Base-by-base conservation (phyloP, 331 rosid species). In the Malus hybrid region DNA sequence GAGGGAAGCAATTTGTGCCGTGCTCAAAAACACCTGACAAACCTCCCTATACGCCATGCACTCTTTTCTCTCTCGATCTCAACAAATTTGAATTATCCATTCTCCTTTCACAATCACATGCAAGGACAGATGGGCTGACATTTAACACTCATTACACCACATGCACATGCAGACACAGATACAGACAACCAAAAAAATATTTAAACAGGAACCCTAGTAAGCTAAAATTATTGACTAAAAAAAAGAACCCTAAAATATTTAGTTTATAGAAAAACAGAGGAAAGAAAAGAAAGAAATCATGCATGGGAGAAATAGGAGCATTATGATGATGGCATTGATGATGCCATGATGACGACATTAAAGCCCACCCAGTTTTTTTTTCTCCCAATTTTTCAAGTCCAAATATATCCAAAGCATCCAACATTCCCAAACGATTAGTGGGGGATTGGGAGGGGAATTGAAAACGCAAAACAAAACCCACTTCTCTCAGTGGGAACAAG, bases 121-220 rank as follows among this genome's bases (percentile, higher is more conserved):
- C 97, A 91, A 85, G 92, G 80, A 66, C 94, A 89, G 97, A 91
- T 82, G 87, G 82, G 50, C 94, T 89, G 94, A 91, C 97, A 91
- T 72, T 10, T 19, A 44, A 79, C 97, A 87, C 94, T 91, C 92
- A 91, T 91, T 85, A 85, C 80, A 71, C 83, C 94, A 87, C 97
- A 91, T 91, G 92, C 92, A 81, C 93, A 88, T 91, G 97, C 97
- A 89, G 81, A 77, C 86, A 76, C 69, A 44, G 50, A 44, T 11
- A 44, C 46, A 42, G 13, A 42, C 50, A 76, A 67, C 75, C 65
- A 36, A 55, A 34, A 20, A 22, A 59, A 72, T 42, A 59, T 34
- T 13, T 24, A 72, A 12, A 56, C 67, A 71, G 12, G 14, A 9
- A 57, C 60, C 15, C 64, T 19, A 46, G 73, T 7, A 13, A 15